Evolutionary conservation across 305 asterid genomes (phyloP), one percentile per base, ranked within the genome.

Genomic region (Galium porrigens): DNA sequence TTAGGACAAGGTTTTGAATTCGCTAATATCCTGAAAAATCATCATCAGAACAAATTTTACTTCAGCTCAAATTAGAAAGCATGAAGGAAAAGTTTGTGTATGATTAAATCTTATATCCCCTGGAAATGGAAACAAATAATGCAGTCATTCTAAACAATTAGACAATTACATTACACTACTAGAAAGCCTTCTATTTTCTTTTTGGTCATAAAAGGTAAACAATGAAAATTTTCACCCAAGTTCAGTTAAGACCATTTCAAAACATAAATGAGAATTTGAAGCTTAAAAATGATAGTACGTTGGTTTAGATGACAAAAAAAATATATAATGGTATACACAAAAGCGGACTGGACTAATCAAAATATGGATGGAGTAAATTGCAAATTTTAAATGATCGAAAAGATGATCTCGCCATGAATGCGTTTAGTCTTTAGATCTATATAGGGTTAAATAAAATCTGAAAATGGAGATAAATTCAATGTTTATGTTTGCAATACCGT

Each of bases 1-100:
- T 86, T 89, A 17, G 96, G 96, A 74, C 96, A 89, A 65, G 95
- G 96, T 78, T 86, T 89, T 56, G 96, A 89, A 78, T 89, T 89
- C 44, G 95, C 95, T 84, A 89, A 74, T 74, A 89, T 89, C 96
- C 96, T 86, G 89, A 63, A 78, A 78, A 57, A 53, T 65, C 70
- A 70, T 48, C 29, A 20, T 14, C 42, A 34, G 32, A 22, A 11
- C 14, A 41, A 54, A 41, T 20, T 54, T 62, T 39, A 34, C 3
- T 2, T 39, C 29, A 7, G 68, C 63, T 61, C 12, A 46, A 62
- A 61, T 5, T 3, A 53, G 32, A 60, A 27, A 52, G 2, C 12
- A 20, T 14, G 46, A 14, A 22, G 62, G 61, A 68, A 20, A 25
- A 30, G 22, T 61, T 68, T 20, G 52, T 3, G 17, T 15, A 17